Percentiles rank a stretch among this genome's conserved stretches.
phyloP scores from a whole-genome alignment of 805 yeast genomes.

The Ogataea angusta region DNA sequence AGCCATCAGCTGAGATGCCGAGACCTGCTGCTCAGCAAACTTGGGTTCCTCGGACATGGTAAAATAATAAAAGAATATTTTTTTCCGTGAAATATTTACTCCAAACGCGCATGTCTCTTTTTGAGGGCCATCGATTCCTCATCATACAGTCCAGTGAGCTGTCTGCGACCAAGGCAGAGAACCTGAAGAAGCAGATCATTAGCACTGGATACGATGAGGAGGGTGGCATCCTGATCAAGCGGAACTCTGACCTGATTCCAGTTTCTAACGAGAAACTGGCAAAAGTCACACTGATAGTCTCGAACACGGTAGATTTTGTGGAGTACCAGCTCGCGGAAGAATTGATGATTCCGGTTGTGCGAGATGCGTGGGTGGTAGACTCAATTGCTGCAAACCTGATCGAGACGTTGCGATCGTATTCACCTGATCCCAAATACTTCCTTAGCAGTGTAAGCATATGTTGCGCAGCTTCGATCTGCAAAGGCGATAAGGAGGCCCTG shows the following conservation, averaged over 20 bases:
- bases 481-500: constrained; percentile 61
- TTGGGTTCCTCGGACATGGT: constrained; percentile 2
- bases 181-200: constrained; percentile 13
- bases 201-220: constrained; percentile 19
- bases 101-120: constrained; percentile 12
- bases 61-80: not conserved
- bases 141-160: constrained; percentile 17
- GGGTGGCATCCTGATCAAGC: constrained; percentile 12
- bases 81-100: constrained; percentile 1
- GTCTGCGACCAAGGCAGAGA: constrained; percentile 12
- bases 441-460: constrained; percentile 55
- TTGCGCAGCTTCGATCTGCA: constrained; percentile 52
- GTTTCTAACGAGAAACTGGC: constrained; percentile 15
- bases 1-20: constrained; percentile 60
- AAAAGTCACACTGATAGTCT: constrained; percentile 45
- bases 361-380: constrained; percentile 56
- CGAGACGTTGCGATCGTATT: constrained; percentile 54
- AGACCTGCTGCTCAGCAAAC: constrained; percentile 50
- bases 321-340: constrained; percentile 45
- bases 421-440: constrained; percentile 68
- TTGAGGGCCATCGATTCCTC: constrained; percentile 18
- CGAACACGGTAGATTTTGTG: constrained; percentile 49
- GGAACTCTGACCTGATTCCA: constrained; percentile 14
- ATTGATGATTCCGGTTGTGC: constrained; percentile 63
- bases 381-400: constrained; percentile 40